Base-by-base conservation (phyloP, 1,284 basidiomycete genomes). In the Abortiporus biennis region DNA sequence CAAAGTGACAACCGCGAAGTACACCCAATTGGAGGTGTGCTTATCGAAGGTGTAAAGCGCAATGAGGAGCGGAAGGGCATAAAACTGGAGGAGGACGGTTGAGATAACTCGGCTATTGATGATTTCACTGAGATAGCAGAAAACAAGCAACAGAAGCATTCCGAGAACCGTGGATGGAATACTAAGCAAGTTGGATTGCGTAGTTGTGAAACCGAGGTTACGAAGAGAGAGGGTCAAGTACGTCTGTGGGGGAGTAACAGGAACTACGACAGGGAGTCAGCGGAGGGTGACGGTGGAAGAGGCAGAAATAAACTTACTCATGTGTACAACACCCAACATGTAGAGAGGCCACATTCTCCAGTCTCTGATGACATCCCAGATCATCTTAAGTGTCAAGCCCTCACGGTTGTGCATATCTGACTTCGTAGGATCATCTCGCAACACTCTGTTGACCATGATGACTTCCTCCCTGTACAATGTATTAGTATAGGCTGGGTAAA, bases 321-420 rank as follows among this genome's bases (percentile, higher is more conserved):
- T 53, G 54, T 60, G 58, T 8, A 52, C 49, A 24, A 67, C 53
- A 21, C 63, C 76, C 58, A 83, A 56, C 9, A 79, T 62, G 50
- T 86, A 86, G 20, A 86, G 47, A 0, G 84, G 84, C 80, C 83
- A 87, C 46, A 86, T 60, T 47, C 80, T 74, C 52, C 76, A 84
- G 54, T 87, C 82, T 30, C 66, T 69, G 2, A 85, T 43, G 2
- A 76, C 72, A 15, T 56, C 59, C 68, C 71, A 80, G 6, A 86
- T 64, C 43, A 72, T 71, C 50, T 64, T 69, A 9, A 71, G 23
- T 0, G 71, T 66, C n/a, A 88, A 57, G 1, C 78, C 79, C 58
- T 89, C 73, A 19, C 86, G 76, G 49, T 90, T 90, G 63, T 89
- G 83, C 85, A 89, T 89, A 48, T 78, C 74, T 3, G 76, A 74